A percentile compares a stretch with the other conserved stretches of the same genome.
These are phyloP conservation scores for Aspergillus ochraceoroseus DNA, from an alignment of 2,329 filamentous ascomycete species.

Conservation along the genomic window DNA sequence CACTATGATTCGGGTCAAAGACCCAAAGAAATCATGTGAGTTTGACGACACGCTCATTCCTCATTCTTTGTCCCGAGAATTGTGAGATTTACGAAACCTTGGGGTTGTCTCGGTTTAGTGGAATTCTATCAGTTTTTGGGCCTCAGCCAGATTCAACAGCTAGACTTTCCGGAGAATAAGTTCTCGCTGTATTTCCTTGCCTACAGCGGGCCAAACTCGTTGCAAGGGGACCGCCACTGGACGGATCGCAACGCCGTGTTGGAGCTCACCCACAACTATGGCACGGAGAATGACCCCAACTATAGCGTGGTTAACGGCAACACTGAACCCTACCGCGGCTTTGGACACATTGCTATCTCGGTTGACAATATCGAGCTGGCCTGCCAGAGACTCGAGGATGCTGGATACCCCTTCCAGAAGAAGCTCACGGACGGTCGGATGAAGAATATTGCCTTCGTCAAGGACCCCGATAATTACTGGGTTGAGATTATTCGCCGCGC, in stretches of 20 bases:
- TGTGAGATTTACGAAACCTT: conserved; percentile 1
- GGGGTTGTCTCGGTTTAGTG: conserved; percentile 47
- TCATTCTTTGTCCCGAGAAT: too few species aligned
- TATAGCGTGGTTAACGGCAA: conserved; percentile 87
- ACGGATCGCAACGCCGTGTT: conserved; percentile 82
- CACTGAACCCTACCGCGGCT: conserved; percentile 75
- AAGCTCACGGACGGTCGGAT: conserved; percentile 83
- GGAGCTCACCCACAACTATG: conserved; percentile 79
- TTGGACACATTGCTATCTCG: conserved; percentile 80
- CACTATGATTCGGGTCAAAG: conserved; percentile 83
- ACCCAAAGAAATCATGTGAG: conserved; percentile 72
- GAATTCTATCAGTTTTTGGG: conserved; percentile 94
- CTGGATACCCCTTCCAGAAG: conserved; percentile 92
- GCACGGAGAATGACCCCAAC: conserved; percentile 76
- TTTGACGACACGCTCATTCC: too few species aligned
- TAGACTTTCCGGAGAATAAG: conserved; percentile 78
- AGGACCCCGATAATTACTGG: conserved; percentile 84
- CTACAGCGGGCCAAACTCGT: conserved; percentile 71
- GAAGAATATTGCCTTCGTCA: conserved; percentile 80
- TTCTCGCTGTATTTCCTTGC: conserved; percentile 95
- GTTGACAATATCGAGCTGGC: conserved; percentile 83
- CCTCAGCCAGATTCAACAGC: conserved; percentile 74
- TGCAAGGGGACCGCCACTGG: conserved; percentile 69
- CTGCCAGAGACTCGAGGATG: conserved; percentile 82
- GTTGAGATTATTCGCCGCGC: conserved; percentile 59